Conservation (phyloP, 345 rosid genomes). For the Turnera subulata region DNA sequence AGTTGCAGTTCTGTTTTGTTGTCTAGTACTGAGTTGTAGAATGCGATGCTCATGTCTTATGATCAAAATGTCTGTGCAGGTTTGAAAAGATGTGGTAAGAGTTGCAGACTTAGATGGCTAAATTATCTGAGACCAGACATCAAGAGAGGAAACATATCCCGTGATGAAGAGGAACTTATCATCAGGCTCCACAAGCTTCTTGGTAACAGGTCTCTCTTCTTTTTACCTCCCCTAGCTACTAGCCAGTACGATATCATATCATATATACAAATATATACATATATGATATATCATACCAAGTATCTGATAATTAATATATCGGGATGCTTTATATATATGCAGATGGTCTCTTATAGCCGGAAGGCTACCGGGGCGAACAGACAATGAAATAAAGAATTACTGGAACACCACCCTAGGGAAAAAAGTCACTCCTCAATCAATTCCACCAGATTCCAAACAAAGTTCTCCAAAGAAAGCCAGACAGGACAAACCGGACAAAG, state of each 20-base stretch:
- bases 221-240: too few species aligned
- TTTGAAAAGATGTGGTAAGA: conserved; percentile 58
- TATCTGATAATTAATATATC: too few species aligned
- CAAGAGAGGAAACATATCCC: conserved; percentile 51
- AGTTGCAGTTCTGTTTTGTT: too few species aligned
- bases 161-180: conserved; percentile 55
- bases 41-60: too few species aligned
- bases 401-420: conserved; percentile 55
- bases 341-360: conserved; percentile 71
- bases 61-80: conserved; percentile 25
- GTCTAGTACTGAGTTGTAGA: too few species aligned
- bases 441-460: not conserved
- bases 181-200: conserved; percentile 57
- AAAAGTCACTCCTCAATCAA: conserved; percentile 22
- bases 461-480: not conserved
- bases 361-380: conserved; percentile 66
- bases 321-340: too few species aligned
- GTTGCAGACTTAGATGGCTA: conserved; percentile 58
- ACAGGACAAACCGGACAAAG: not conserved
- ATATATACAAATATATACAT: too few species aligned
- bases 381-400: conserved; percentile 63
- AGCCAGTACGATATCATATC: too few species aligned
- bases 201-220: conserved; percentile 44
- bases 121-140: conserved; percentile 58
- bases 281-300: too few species aligned